Percentiles rank a stretch among this genome's conserved stretches.
phyloP scores from a whole-genome alignment of 2,329 filamentous ascomycete genomes.

The Thielaviopsis punctulata region DNA sequence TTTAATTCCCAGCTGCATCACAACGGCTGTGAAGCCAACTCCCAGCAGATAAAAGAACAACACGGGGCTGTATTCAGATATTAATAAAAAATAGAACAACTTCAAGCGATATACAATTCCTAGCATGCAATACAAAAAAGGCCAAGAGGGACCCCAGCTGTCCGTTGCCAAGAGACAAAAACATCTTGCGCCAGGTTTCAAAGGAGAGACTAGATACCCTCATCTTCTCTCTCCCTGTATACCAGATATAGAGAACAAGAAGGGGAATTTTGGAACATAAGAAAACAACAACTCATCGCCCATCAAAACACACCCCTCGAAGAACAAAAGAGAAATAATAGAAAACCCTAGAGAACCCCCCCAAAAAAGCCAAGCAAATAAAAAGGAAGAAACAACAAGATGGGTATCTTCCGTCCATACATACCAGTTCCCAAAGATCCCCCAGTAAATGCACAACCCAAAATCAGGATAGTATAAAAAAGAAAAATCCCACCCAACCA shows the following conservation, averaged over 20 bases:
- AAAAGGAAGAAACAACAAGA: neutral
- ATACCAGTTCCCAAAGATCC: slow-evolving; percentile 1
- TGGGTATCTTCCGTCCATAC: slow-evolving; percentile 3
- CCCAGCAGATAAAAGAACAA: neutral
- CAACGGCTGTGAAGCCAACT: too few relatives aligned
- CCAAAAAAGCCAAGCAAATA: neutral
- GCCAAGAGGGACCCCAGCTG: neutral
- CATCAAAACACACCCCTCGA: neutral
- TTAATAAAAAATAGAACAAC: neutral
- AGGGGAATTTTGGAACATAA: slow-evolving; percentile 1
- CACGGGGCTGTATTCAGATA: neutral
- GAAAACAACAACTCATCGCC: neutral
- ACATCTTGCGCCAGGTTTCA: neutral
- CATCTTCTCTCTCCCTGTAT: neutral
- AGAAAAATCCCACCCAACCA: neutral
- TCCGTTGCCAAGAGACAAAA: neutral
- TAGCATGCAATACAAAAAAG: neutral
- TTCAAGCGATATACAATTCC: neutral
- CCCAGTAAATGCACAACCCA: neutral
- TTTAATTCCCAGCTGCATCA: too few relatives aligned
- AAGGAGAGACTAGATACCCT: neutral
- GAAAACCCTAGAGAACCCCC: neutral
- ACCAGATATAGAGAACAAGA: neutral
- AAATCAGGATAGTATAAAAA: neutral
- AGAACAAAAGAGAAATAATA: slow-evolving; percentile 1